Conservation (phyloP, 106 monocot genomes). For the Apostasia ramifera region DNA sequence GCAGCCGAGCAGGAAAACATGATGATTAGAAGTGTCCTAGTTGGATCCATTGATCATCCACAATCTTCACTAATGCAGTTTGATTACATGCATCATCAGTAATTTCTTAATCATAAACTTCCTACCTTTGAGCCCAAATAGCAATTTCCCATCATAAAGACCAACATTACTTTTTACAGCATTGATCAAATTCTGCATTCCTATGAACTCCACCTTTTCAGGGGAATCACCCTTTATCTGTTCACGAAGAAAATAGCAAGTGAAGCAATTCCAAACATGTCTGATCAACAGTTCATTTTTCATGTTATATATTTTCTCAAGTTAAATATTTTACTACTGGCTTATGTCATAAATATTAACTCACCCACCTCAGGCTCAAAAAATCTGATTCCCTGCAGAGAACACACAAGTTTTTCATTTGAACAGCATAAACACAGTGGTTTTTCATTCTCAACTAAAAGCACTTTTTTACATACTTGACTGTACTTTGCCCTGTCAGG, state of each 20-base stretch:
- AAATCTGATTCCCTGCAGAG: constrained; percentile 73
- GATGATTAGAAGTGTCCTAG: no score
- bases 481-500: constrained; percentile 95
- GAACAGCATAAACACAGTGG: no score
- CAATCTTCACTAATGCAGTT: no score
- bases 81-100: no score
- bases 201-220: constrained; percentile 85
- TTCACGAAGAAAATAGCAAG: background rate
- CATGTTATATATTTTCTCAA: background rate
- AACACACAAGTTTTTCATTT: background rate
- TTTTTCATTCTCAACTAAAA: background rate
- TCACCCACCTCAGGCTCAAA: constrained; percentile 71
- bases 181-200: constrained; percentile 88
- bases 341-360: constrained; percentile 2
- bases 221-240: constrained; percentile 98
- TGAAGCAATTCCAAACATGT: background rate
- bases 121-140: constrained; percentile 78
- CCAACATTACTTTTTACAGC: constrained; percentile 65
- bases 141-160: constrained; percentile 58
- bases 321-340: background rate
- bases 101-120: no score
- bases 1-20: no score
- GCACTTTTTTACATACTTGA: constrained; percentile 42
- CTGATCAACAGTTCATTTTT: background rate
- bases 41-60: no score